Evolutionary conservation across 129 eudicot genomes (phyloP), one percentile per base, ranked within the genome.

Genomic region (Flaveria robusta): DNA sequence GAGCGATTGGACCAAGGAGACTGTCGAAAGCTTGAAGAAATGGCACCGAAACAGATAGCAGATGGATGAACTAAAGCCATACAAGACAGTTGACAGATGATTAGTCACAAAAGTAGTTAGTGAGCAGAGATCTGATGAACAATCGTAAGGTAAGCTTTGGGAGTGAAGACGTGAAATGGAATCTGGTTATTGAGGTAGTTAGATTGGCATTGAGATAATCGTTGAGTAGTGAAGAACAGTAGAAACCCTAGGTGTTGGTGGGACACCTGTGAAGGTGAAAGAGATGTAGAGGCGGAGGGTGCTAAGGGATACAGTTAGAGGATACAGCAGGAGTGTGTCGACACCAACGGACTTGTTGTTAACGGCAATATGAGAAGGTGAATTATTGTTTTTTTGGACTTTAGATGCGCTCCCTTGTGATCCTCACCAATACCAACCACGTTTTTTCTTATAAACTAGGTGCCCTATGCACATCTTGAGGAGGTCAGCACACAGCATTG

Each of bases 41-140:
- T 15, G 9, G 52, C 34, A 59, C 66, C 50, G 51, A 80, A 80
- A 56, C 51, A 73, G 63, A 72, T 68, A 73, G 83, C 73, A 49
- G 78, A 79, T n/a, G 83, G 66, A 0, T 79, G 83, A 63, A 80
- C 51, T 66, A 80, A 50, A 80, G 83, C 83, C 83, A 80, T 80
- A 66, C 75, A 73, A 31, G 22, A 60, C 9, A 70, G 41, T 45
- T 59, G 64, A 19, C 59, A 12, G 31, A 77, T 77, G 75, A 78
- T 58, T 58, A 60, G 3, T 22, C 50, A 58, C 46, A 12, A 5
- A 27, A 43, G 14, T 34, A 71, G 52, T 59, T 46, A 69, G 52
- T 59, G 31, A 69, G 59, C 31, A 55, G 62, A 78, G 54, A 59
- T 60, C 71, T 29, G 9, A 46, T 75, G 15, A 27, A 13, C 31